Conservation (phyloP, 768 basidiomycete species). For the Russula griseocarnosa region DNA sequence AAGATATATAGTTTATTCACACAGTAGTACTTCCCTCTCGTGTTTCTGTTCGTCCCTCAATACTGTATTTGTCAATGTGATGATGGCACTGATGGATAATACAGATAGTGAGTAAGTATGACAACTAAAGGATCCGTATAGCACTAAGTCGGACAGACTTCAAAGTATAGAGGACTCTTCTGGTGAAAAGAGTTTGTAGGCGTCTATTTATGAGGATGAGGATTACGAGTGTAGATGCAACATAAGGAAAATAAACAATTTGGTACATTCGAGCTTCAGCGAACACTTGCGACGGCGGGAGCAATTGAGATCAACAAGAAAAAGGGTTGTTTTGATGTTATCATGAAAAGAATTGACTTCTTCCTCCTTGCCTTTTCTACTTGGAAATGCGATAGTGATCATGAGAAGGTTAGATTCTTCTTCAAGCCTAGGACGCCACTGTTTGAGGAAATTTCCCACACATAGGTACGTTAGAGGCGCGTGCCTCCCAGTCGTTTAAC, state of each 20-base stretch:
- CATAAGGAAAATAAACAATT: background rate
- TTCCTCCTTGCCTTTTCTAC: background rate
- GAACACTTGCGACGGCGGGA: conserved; percentile 9
- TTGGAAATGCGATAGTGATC: background rate
- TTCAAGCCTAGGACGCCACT: background rate
- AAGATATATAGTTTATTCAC: background rate
- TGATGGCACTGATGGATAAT: too few relatives aligned
- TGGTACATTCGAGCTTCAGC: conserved; percentile 7
- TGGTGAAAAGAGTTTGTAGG: background rate
- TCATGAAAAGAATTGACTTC: too few relatives aligned
- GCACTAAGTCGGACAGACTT: background rate
- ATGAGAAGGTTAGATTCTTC: background rate
- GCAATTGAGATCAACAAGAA: background rate
- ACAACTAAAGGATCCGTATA: background rate
- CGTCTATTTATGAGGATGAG: background rate
- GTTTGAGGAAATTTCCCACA: background rate
- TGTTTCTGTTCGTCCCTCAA: background rate
- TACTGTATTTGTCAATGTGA: conserved; percentile 1
- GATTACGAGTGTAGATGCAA: background rate
- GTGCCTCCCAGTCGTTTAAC: background rate
- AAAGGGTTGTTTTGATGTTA: background rate
- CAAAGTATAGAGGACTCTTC: background rate
- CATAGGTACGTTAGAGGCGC: background rate
- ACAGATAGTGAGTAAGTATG: conserved; percentile 2
- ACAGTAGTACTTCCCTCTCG: too few relatives aligned